phyloP scores from a whole-genome alignment of 176 grass and related monocot species.

The Aegilops sharonensis region DNA sequence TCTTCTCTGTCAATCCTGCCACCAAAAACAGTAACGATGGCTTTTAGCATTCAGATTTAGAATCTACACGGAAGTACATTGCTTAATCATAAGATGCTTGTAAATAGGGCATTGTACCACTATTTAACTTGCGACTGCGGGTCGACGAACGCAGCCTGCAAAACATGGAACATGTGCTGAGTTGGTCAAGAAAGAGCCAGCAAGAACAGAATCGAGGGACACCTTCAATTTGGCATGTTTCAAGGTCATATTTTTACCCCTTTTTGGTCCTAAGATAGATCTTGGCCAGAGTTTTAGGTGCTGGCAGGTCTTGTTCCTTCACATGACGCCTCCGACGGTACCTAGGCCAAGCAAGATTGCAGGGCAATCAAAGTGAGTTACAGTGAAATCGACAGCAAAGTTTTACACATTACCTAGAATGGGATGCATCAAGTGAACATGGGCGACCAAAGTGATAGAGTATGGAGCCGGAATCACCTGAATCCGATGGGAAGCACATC shows the following conservation, averaged over 20 bases:
- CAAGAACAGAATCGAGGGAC: not conserved
- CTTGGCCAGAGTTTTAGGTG: not conserved
- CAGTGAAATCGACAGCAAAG: too few relatives aligned
- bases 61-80: not conserved
- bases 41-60: not conserved
- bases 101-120: not conserved
- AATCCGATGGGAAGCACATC: not conserved
- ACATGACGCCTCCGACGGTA: not conserved
- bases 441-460: too few relatives aligned
- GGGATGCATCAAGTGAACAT: not conserved
- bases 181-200: not conserved
- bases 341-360: not conserved
- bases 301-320: not conserved
- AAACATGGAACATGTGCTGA: not conserved
- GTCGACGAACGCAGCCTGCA: not conserved
- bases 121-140: not conserved
- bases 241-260: not conserved
- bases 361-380: too few relatives aligned
- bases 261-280: not conserved
- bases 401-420: not conserved
- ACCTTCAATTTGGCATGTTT: not conserved
- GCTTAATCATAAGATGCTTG: not conserved
- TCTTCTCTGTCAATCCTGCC: not conserved
- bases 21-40: not conserved
- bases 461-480: not conserved